Base-by-base conservation (phyloP, 2,329 filamentous ascomycete genomes). In the Cryphonectria naterciae region DNA sequence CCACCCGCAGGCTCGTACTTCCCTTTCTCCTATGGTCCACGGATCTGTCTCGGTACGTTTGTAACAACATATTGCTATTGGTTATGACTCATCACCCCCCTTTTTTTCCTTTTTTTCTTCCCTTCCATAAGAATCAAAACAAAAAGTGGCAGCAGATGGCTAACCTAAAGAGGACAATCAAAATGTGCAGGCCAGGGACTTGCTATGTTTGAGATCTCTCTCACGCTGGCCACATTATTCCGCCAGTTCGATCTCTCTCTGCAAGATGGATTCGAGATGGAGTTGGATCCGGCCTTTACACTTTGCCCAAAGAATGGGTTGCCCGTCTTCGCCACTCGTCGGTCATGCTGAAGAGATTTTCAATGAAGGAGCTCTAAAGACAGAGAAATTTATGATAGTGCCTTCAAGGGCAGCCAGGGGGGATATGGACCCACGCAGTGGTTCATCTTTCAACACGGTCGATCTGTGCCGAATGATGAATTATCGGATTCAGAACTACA, bases 221-320 rank as follows among this genome's bases (percentile, higher is more conserved):
- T 65, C n/a, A 65, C 63, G 8, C 25, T 65, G 17, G 63, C 63
- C n/a, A 52, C 63, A 3, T 41, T 65, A 6, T 65, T 65, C 63
- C 39, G 63, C 6, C 63, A 65, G 15, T 65, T 65, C 43, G 63
- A 65, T 13, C 41, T 65, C 22, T 65, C 25, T 3, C 19, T 65
- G 63, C 63, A 28, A 28, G 63, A 46, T 22, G 63, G 63, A 5
- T 65, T 65, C 10, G 41, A 35, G 25, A 65, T 65, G 63, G 43
- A 65, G 25, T 28, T 65, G 13, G 63, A 65, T n/a, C 41, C 63
- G 13, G 63, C 63, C 22, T 65, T 65, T 65, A 65, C 63, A 35
- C 63, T 65, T 6, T 65, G 63, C 41, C 63, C 63, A 4, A 65
- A 65, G 43, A 65, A 65, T n/a, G 63, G 63, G 1, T 19, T 65